Conservation (phyloP, 352 stramenopile genomes). For the Phytophthora pini region DNA sequence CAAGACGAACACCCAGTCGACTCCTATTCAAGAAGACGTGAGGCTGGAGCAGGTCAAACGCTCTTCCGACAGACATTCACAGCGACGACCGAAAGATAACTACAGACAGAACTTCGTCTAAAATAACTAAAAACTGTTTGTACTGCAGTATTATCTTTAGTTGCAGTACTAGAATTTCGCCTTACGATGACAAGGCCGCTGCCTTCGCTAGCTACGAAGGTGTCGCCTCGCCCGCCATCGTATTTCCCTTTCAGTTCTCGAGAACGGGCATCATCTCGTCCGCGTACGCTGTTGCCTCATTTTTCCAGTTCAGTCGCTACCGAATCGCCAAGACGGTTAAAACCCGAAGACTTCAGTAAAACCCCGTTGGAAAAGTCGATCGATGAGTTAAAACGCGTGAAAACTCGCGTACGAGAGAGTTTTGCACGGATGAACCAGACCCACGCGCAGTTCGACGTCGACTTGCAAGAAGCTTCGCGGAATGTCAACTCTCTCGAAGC, state of each 20-base stretch:
- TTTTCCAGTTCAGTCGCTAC: conserved; percentile 34
- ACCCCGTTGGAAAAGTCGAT: conserved; percentile 38
- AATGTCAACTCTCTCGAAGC: conserved; percentile 30
- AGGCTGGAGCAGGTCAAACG: conserved; percentile 11
- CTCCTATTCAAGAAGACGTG: conserved; percentile 14
- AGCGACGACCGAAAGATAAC: conserved; percentile 29
- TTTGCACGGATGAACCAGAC: conserved; percentile 49
- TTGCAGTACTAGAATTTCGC: background rate
- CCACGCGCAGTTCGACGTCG: conserved; percentile 36
- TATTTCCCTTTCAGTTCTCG: conserved; percentile 25
- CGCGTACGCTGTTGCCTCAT: conserved; percentile 29
- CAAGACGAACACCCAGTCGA: conserved; percentile 6
- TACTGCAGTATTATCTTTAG: no score
- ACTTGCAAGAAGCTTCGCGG: conserved; percentile 33
- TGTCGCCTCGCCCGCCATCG: conserved; percentile 19
- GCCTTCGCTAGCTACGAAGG: conserved; percentile 12
- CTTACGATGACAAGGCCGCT: conserved; percentile 22
- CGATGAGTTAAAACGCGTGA: conserved; percentile 25
- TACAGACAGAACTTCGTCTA: conserved; percentile 45
- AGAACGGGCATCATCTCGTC: conserved; percentile 8
- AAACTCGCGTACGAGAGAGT: conserved; percentile 24
- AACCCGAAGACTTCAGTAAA: conserved; percentile 33
- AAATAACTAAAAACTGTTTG: conserved; percentile 3
- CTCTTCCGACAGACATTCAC: conserved; percentile 21
- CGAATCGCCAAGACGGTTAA: conserved; percentile 6